Conservation (phyloP, 208 protist species). For the Trichomonas vaginalis region DNA sequence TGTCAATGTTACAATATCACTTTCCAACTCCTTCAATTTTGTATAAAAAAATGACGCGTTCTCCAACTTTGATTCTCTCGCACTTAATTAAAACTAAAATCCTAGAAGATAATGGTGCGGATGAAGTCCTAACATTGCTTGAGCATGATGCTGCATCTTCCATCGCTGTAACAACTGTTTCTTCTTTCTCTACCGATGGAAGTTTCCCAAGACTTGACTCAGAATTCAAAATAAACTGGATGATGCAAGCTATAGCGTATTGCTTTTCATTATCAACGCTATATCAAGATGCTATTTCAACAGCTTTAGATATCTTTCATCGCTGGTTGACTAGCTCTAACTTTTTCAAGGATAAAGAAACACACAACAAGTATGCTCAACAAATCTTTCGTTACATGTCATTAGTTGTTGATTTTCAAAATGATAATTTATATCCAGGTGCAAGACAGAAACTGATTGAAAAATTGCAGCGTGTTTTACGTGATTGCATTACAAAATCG, state of each 20-base stretch:
- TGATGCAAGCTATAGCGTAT: background rate
- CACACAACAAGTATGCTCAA: background rate
- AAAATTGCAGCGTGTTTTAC: background rate
- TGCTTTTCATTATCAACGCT: background rate
- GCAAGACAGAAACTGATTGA: background rate
- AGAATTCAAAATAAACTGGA: background rate
- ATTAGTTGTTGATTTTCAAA: background rate
- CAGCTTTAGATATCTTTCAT: background rate
- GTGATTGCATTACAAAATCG: background rate
- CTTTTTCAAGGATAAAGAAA: background rate
- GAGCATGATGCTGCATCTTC: background rate
- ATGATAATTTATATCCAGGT: background rate
- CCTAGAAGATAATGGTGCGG: background rate
- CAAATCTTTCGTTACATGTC: background rate
- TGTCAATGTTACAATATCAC: no score
- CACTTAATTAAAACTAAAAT: background rate
- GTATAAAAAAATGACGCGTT: background rate
- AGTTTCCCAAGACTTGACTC: background rate
- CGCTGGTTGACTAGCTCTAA: background rate
- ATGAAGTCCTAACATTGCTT: background rate
- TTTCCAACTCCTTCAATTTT: no score
- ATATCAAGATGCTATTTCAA: background rate
- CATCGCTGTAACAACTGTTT: background rate
- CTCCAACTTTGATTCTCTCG: background rate
- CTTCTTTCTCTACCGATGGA: background rate